Evolutionary conservation across 495 filamentous ascomycete genomes (phyloP).

Genomic region (Neurospora discreta): DNA sequence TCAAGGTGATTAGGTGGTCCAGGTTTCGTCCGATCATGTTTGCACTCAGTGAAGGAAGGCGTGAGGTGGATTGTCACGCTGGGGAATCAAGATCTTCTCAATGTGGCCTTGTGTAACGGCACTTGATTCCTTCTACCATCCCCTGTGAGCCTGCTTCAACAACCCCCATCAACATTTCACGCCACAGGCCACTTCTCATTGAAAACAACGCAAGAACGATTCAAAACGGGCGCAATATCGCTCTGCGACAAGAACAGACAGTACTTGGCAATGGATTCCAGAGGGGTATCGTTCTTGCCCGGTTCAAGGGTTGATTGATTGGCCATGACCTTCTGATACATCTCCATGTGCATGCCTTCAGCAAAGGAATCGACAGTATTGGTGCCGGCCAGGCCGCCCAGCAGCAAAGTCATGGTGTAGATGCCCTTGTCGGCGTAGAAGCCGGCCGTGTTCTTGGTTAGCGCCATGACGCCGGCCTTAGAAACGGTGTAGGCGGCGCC

Average conservation of each 20-base stretch:
- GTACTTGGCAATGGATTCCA: slow-evolving; percentile 30
- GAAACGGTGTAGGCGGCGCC: slow-evolving; percentile 46
- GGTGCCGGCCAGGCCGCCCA: slow-evolving; percentile 47
- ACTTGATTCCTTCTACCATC: neutral
- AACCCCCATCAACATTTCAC: slow-evolving; percentile 1
- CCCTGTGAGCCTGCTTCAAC: neutral
- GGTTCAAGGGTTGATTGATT: slow-evolving; percentile 12
- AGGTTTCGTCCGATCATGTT: neutral
- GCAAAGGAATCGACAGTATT: slow-evolving; percentile 40
- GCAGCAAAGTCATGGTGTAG: slow-evolving; percentile 42
- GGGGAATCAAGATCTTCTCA: neutral
- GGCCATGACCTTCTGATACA: slow-evolving; percentile 21
- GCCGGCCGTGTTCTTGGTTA: slow-evolving; percentile 53
- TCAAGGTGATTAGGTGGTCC: too few species aligned
- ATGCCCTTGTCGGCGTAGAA: slow-evolving; percentile 49
- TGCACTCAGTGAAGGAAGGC: neutral
- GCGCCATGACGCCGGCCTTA: slow-evolving; percentile 44
- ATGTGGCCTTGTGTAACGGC: neutral
- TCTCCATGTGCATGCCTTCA: slow-evolving; percentile 34
- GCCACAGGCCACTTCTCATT: slow-evolving; percentile 30
- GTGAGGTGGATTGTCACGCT: neutral
- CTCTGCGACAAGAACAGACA: slow-evolving; percentile 28
- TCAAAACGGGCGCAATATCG: slow-evolving; percentile 24
- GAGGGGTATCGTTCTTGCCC: slow-evolving; percentile 11
- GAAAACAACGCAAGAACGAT: slow-evolving; percentile 27